Percentiles rank a stretch among this genome's conserved stretches.
Evolutionary conservation across 2,329 filamentous ascomycete genomes (phyloP).

Genomic region (Biscogniauxia marginata): DNA sequence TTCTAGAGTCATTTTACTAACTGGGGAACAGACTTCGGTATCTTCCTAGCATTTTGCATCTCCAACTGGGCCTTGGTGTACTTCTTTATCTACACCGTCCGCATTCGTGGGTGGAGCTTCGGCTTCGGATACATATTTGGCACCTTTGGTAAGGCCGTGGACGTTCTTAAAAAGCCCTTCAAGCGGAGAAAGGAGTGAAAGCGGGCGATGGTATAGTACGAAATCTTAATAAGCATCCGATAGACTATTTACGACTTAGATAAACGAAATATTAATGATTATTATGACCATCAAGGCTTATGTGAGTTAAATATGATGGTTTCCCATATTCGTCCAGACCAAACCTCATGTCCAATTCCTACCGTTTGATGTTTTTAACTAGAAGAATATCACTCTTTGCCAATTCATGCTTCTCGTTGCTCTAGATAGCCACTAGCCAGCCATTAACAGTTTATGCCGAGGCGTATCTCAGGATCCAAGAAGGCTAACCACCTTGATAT

Average conservation of each 20-base stretch:
- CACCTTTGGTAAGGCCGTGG: slow-evolving; percentile 25
- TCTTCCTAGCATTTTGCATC: slow-evolving; percentile 69
- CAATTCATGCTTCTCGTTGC: too few species aligned
- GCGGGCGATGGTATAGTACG: background rate
- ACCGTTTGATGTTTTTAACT: too few species aligned
- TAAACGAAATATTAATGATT: background rate
- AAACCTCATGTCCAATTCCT: too few species aligned
- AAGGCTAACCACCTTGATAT: too few species aligned
- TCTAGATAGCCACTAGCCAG: too few species aligned
- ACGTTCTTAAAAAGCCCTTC: slow-evolving; percentile 34
- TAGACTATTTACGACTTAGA: background rate
- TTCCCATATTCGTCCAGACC: too few species aligned
- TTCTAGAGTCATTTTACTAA: slow-evolving; percentile 1
- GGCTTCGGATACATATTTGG: slow-evolving; percentile 59
- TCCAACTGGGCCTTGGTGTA: slow-evolving; percentile 72
- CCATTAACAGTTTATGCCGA: too few species aligned
- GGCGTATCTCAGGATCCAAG: too few species aligned
- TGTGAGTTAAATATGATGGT: too few species aligned
- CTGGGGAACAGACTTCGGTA: slow-evolving; percentile 53
- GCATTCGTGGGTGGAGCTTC: slow-evolving; percentile 69
- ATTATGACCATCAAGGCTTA: background rate
- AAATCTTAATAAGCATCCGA: background rate
- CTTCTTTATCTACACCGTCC: slow-evolving; percentile 74
- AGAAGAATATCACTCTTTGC: too few species aligned
- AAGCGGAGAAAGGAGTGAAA: background rate